Percentiles rank a stretch among this genome's conserved stretches.
Conservation (phyloP, 2,329 filamentous ascomycete species). For the Diaporthe sp. region DNA sequence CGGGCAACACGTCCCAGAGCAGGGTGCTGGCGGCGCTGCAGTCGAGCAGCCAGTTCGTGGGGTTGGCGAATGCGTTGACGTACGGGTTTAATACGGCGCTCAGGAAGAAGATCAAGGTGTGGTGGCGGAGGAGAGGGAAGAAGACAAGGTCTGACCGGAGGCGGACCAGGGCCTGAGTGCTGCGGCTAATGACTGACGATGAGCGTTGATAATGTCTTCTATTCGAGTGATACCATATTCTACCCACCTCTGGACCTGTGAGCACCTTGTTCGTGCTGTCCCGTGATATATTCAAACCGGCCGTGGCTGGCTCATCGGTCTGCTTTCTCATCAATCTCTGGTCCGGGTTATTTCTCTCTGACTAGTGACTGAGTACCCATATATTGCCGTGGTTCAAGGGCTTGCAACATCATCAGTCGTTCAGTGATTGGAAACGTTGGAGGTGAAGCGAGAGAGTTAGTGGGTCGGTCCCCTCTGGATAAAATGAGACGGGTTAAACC, state of each 20-base stretch:
- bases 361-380: accelerated
- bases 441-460: not conserved
- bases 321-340: not conserved
- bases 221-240: constrained; percentile 27
- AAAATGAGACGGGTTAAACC: not conserved
- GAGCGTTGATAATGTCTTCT: constrained; percentile 29
- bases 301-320: not conserved
- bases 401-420: not conserved
- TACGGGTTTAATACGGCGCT: constrained; percentile 55
- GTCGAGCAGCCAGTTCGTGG: constrained; percentile 53
- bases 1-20: constrained; percentile 40
- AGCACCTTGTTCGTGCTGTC: not conserved
- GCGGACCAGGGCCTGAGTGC: not conserved
- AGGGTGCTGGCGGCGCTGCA: constrained; percentile 47
- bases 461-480: not conserved
- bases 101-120: constrained; percentile 33
- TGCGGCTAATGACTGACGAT: constrained; percentile 23
- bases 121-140: constrained; percentile 24
- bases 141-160: not conserved
- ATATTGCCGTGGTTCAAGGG: not conserved
- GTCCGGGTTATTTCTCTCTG: not conserved
- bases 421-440: not conserved
- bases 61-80: constrained; percentile 54
- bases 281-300: no score
- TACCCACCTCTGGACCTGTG: not conserved